Conservation (phyloP, 2,329 filamentous ascomycete species). For the Aspergillus neotritici region DNA sequence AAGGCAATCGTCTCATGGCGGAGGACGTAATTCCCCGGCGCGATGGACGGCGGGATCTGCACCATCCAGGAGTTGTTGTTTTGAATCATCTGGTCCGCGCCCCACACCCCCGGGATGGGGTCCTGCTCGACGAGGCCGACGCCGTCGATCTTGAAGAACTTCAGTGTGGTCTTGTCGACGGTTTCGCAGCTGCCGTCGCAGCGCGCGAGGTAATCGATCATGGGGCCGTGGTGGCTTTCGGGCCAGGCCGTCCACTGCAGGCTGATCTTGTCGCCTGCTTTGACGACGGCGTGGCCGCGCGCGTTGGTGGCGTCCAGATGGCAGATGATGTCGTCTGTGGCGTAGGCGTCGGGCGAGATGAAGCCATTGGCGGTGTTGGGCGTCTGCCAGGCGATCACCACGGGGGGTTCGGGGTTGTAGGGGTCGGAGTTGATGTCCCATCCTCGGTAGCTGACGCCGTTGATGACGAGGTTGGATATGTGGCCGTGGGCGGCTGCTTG, state of each 20-base stretch:
- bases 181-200: constrained; percentile 50
- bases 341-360: constrained; percentile 40
- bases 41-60: constrained; percentile 39
- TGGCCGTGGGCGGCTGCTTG: constrained; percentile 10
- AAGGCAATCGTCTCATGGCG: constrained; percentile 49
- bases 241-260: constrained; percentile 62
- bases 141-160: constrained; percentile 58
- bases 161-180: constrained; percentile 46
- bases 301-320: constrained; percentile 52
- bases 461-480: constrained; percentile 16
- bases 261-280: constrained; percentile 52
- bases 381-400: constrained; percentile 50
- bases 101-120: constrained; percentile 46
- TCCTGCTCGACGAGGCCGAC: constrained; percentile 45
- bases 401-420: constrained; percentile 30
- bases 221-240: constrained; percentile 54
- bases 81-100: constrained; percentile 45
- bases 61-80: constrained; percentile 46
- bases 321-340: constrained; percentile 51
- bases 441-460: constrained; percentile 15
- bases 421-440: constrained; percentile 27
- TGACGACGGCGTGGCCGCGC: constrained; percentile 47
- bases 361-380: constrained; percentile 49
- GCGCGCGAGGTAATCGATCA: constrained; percentile 57
- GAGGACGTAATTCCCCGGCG: constrained; percentile 47